phyloP scores from a whole-genome alignment of 192 early-diverging fungal genomes.

The Cetraspora pellucida region DNA sequence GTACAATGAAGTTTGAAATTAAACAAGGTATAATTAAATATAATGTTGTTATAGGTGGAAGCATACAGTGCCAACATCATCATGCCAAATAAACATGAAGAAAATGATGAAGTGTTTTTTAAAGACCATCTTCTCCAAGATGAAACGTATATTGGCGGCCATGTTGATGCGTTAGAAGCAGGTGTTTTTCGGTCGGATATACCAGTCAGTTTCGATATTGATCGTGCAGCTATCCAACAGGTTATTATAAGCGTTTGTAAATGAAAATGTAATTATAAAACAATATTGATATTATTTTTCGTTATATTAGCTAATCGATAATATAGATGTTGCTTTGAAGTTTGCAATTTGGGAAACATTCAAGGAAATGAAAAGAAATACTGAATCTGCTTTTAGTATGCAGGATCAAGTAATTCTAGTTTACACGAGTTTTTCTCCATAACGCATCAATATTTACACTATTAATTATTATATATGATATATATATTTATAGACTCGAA shows the following conservation, averaged over 20 bases:
- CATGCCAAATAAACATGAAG: conserved; percentile 96
- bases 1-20: neutral
- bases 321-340: conserved; percentile 86
- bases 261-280: conserved; percentile 14
- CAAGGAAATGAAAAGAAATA: conserved; percentile 67
- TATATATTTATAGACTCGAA: too few relatives aligned
- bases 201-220: conserved; percentile 80
- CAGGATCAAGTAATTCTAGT: conserved; percentile 75
- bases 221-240: conserved; percentile 72
- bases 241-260: conserved; percentile 34
- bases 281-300: neutral
- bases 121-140: conserved; percentile 89
- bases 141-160: conserved; percentile 98
- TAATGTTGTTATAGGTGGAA: conserved; percentile 62
- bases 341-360: conserved; percentile 77
- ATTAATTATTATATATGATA: too few relatives aligned
- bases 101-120: conserved; percentile 75
- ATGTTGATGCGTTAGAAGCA: conserved; percentile 98
- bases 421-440: too few relatives aligned
- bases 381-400: conserved; percentile 78
- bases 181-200: conserved; percentile 97
- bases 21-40: neutral
- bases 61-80: conserved; percentile 86
- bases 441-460: too few relatives aligned
- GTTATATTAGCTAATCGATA: conserved; percentile 72